Evolutionary conservation across 768 basidiomycete genomes (phyloP).

Genomic region (Mycena maculata): DNA sequence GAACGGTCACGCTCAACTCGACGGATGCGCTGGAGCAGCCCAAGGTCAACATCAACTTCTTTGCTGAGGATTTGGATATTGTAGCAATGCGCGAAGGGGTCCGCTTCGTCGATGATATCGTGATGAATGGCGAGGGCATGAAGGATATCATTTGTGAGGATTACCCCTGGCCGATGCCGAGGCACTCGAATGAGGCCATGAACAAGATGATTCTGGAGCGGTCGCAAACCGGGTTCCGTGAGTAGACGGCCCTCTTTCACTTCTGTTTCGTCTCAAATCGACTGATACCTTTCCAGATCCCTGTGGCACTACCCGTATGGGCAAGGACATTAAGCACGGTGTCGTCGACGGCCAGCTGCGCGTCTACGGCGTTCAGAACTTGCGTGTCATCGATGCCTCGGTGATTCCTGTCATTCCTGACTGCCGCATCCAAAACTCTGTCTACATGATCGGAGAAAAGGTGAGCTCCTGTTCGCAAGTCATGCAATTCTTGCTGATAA

Average conservation of each 20-base stretch:
- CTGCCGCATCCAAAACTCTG: conserved; percentile 27
- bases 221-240: conserved; percentile 32
- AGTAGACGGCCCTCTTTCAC: neutral
- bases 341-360: conserved; percentile 26
- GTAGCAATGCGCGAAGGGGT: conserved; percentile 27
- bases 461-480: neutral
- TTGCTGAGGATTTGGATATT: conserved; percentile 18
- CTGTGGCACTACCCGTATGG: conserved; percentile 26
- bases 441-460: conserved; percentile 28
- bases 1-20: conserved; percentile 30
- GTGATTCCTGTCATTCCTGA: conserved; percentile 30
- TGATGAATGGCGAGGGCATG: conserved; percentile 28
- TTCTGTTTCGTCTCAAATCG: too few relatives aligned
- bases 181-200: conserved; percentile 28
- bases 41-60: conserved; percentile 30
- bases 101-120: conserved; percentile 24
- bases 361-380: conserved; percentile 24
- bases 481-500: conserved; percentile 2
- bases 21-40: conserved; percentile 28
- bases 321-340: conserved; percentile 25
- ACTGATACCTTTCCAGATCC: conserved; percentile 19
- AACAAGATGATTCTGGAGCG: conserved; percentile 31
- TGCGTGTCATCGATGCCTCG: conserved; percentile 30
- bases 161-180: conserved; percentile 30
- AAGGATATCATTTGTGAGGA: conserved; percentile 29